Evolutionary conservation across 345 rosid species (phyloP).

Genomic region (Reutealis trisperma): DNA sequence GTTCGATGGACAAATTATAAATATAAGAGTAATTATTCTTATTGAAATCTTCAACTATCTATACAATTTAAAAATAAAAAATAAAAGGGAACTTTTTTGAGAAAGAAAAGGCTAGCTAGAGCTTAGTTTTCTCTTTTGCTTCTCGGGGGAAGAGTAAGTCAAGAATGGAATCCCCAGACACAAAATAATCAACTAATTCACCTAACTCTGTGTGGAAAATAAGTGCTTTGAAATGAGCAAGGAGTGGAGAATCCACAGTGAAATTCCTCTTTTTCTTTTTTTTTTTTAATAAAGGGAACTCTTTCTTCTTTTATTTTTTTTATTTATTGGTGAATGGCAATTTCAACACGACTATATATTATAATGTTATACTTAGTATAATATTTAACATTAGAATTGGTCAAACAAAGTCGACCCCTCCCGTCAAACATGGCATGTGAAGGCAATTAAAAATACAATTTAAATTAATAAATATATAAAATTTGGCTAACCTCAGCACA

Average conservation of each 20-base stretch:
- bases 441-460: too few species aligned
- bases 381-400: neutral
- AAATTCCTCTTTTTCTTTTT: too few species aligned
- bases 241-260: neutral
- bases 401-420: slow-evolving; percentile 19
- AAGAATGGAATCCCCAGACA: neutral
- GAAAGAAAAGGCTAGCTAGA: too few species aligned
- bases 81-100: too few species aligned
- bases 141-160: neutral
- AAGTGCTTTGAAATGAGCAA: neutral
- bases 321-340: neutral
- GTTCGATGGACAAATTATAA: too few species aligned
- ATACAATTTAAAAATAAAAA: neutral
- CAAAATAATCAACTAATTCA: neutral
- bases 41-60: too few species aligned
- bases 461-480: too few species aligned
- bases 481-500: too few species aligned
- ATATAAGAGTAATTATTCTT: too few species aligned
- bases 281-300: too few species aligned
- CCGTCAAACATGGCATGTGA: slow-evolving; percentile 21
- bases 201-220: neutral
- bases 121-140: too few species aligned
- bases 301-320: too few species aligned
- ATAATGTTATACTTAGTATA: neutral
- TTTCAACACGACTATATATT: neutral